phyloP scores from a whole-genome alignment of 2,329 filamentous ascomycete species.

The Zasmidium angulare region DNA sequence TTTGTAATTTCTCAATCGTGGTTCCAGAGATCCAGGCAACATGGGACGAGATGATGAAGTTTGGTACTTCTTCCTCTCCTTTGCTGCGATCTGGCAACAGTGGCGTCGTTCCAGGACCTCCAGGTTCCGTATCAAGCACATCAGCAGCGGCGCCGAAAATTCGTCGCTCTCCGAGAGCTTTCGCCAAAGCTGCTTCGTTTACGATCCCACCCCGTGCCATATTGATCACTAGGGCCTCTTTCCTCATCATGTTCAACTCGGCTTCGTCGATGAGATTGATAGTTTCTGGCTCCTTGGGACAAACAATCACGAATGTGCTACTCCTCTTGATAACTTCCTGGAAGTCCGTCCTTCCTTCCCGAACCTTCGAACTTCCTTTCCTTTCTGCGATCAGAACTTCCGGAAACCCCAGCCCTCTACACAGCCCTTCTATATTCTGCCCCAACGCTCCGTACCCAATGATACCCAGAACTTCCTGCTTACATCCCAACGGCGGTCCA shows the following conservation, averaged over 20 bases:
- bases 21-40: conserved; percentile 22
- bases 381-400: conserved; percentile 21
- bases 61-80: conserved; percentile 20
- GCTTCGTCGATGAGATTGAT: conserved; percentile 20
- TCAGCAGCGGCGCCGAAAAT: conserved; percentile 24
- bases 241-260: conserved; percentile 17
- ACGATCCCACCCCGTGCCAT: conserved; percentile 22
- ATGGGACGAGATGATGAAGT: conserved; percentile 21
- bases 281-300: conserved; percentile 19
- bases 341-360: conserved; percentile 14
- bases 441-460: conserved; percentile 23
- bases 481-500: conserved; percentile 19
- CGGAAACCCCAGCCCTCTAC: conserved; percentile 16
- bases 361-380: conserved; percentile 7
- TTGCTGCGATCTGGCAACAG: conserved; percentile 21
- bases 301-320: conserved; percentile 16
- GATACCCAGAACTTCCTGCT: conserved; percentile 21
- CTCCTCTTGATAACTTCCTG: conserved; percentile 16
- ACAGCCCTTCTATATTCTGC: conserved; percentile 16
- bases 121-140: conserved; percentile 24
- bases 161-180: conserved; percentile 17
- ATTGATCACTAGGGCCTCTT: conserved; percentile 21
- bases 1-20: conserved; percentile 18
- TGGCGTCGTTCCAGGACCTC: conserved; percentile 17
- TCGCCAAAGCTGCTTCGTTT: conserved; percentile 21